Percentiles rank a stretch among this genome's conserved stretches.
Evolutionary conservation across 1,284 basidiomycete species (phyloP).

Genomic region (Ganoderma sp.): DNA sequence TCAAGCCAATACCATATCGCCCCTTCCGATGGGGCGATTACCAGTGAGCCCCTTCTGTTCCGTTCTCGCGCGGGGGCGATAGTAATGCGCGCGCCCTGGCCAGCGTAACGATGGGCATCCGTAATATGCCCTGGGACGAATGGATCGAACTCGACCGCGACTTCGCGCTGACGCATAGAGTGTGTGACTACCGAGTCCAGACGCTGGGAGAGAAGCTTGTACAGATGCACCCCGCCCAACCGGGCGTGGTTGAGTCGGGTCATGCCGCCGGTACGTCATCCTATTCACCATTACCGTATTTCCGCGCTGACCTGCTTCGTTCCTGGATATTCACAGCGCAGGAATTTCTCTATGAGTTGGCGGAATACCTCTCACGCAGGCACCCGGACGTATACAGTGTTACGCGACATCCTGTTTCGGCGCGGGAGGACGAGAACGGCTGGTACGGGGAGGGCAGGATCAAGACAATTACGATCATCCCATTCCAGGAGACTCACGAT

Average conservation of each 20-base stretch:
- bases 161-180: conserved; percentile 57
- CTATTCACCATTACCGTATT: not conserved
- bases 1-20: conserved; percentile 64
- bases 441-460: conserved; percentile 61
- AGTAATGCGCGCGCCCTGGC: not conserved
- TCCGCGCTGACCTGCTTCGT: not conserved
- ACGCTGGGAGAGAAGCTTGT: conserved; percentile 56
- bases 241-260: conserved; percentile 56
- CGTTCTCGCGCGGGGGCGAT: not conserved
- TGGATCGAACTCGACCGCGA: conserved; percentile 74
- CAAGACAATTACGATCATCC: conserved; percentile 58
- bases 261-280: conserved; percentile 55
- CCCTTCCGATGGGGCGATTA: conserved; percentile 69
- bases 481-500: conserved; percentile 57
- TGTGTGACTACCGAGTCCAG: conserved; percentile 58
- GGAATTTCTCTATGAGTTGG: conserved; percentile 69
- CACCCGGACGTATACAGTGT: conserved; percentile 66
- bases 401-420: conserved; percentile 45
- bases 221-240: conserved; percentile 44
- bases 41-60: conserved; percentile 51
- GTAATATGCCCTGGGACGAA: conserved; percentile 67
- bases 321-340: conserved; percentile 49
- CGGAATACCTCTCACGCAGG: conserved; percentile 66
- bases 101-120: conserved; percentile 77
- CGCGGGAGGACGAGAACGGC: conserved; percentile 41